Percentiles rank a stretch among this genome's conserved stretches.
Evolutionary conservation across 306 rosid species (phyloP).

Genomic region (Biancaea sappan): DNA sequence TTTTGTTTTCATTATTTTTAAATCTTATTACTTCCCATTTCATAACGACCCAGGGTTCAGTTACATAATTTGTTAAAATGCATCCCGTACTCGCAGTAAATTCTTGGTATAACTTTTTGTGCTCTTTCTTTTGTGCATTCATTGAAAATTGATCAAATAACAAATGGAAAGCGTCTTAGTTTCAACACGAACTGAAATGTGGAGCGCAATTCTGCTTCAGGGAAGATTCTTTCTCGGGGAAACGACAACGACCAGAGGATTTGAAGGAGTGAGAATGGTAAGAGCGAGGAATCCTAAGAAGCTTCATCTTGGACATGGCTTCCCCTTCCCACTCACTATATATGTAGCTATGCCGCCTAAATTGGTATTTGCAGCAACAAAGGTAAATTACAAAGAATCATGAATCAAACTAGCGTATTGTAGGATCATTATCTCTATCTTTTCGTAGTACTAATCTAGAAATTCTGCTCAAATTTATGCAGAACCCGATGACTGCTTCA

Average conservation of each 20-base stretch:
- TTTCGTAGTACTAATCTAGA: background rate
- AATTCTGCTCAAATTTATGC: slow-evolving; percentile 39
- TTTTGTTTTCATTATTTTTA: too few relatives aligned
- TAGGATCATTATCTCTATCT: slow-evolving; percentile 7
- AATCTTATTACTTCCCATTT: too few relatives aligned
- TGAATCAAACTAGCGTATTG: background rate
- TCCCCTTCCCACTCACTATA: background rate
- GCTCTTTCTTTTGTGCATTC: too few relatives aligned
- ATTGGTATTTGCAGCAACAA: slow-evolving; percentile 23
- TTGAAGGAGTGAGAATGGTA: slow-evolving; percentile 5
- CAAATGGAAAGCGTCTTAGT: slow-evolving; percentile 24
- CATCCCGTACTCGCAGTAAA: too few relatives aligned
- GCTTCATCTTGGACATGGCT: background rate
- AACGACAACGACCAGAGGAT: background rate
- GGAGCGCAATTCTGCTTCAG: slow-evolving; percentile 13
- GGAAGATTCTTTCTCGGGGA: slow-evolving; percentile 29
- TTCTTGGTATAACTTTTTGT: too few relatives aligned
- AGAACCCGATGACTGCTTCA: slow-evolving; percentile 35
- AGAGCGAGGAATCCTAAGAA: slow-evolving; percentile 38
- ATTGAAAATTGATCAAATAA: background rate
- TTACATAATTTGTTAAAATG: too few relatives aligned
- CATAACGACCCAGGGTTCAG: too few relatives aligned
- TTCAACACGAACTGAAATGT: slow-evolving; percentile 8
- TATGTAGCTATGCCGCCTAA: background rate
- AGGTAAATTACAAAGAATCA: slow-evolving; percentile 21